Percentiles rank a stretch among this genome's conserved stretches.
phyloP scores from a whole-genome alignment of 2,329 filamentous ascomycete species.

The Penicillium janthinellum region DNA sequence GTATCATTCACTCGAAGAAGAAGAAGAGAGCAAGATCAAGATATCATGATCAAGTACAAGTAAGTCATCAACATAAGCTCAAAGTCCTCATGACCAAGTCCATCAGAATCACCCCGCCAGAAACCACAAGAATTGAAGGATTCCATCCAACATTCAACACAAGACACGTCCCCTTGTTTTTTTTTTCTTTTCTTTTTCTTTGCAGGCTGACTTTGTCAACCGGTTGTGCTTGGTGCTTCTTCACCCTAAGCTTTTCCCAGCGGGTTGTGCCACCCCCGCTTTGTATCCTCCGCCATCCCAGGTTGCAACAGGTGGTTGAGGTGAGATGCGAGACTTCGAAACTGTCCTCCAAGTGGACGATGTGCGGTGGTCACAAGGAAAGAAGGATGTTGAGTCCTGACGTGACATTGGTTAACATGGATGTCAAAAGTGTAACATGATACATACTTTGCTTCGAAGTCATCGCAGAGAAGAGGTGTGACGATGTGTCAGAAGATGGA shows the following conservation, averaged over 20 bases:
- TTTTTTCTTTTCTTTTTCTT: background rate
- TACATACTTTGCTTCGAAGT: background rate
- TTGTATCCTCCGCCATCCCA: no score
- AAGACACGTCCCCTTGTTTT: background rate
- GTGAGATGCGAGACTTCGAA: background rate
- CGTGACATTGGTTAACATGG: background rate
- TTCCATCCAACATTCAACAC: background rate
- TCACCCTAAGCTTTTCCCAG: no score
- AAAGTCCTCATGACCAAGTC: background rate
- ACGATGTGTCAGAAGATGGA: background rate
- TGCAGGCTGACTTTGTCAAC: background rate
- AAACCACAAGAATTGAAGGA: background rate
- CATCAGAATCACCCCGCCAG: background rate
- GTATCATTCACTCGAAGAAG: background rate
- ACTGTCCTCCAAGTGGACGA: background rate
- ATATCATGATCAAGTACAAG: background rate
- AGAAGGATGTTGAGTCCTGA: background rate
- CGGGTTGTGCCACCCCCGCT: no score
- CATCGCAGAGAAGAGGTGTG: background rate
- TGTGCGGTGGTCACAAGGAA: background rate
- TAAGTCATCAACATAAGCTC: background rate
- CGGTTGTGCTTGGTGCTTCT: background rate
- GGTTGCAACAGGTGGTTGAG: background rate
- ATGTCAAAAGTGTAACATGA: background rate
- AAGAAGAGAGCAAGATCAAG: background rate